Evolutionary conservation across 2,329 filamentous ascomycete species (phyloP).

Genomic region (Didymella segeticola): DNA sequence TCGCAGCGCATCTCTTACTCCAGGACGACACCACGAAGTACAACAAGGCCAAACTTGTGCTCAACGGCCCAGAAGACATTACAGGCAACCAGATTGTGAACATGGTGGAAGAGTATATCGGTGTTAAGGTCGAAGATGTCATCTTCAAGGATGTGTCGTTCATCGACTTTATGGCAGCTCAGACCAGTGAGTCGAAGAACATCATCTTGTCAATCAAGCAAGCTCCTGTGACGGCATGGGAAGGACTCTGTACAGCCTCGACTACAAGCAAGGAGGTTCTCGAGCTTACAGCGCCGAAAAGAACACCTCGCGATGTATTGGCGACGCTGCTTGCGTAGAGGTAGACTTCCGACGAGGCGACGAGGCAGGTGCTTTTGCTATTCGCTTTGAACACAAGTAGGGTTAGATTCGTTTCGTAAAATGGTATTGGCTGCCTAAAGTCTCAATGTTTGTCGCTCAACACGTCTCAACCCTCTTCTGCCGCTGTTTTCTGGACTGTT

Average conservation of each 20-base stretch:
- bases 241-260: slow-evolving; percentile 9
- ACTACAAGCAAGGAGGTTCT: slow-evolving; percentile 25
- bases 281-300: slow-evolving; percentile 18
- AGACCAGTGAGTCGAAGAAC: too few relatives aligned
- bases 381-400: too few relatives aligned
- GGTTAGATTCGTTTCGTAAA: too few relatives aligned
- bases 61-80: slow-evolving; percentile 25
- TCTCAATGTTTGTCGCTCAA: too few relatives aligned
- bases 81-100: slow-evolving; percentile 18
- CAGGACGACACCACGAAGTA: slow-evolving; percentile 13
- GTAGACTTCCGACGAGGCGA: too few relatives aligned
- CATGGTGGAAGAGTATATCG: slow-evolving; percentile 22
- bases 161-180: neutral
- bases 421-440: too few relatives aligned
- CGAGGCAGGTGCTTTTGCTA: too few relatives aligned
- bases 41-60: slow-evolving; percentile 19
- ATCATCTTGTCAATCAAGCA: too few relatives aligned
- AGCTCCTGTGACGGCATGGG: slow-evolving; percentile 3
- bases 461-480: too few relatives aligned
- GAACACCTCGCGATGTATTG: slow-evolving; percentile 10
- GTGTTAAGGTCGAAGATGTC: slow-evolving; percentile 19
- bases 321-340: too few relatives aligned
- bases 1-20: slow-evolving; percentile 20
- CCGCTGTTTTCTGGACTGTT: too few relatives aligned
- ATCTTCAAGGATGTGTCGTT: slow-evolving; percentile 19